Base-by-base conservation (phyloP, 2,329 filamentous ascomycete genomes). In the Salinomyces thailandicus region DNA sequence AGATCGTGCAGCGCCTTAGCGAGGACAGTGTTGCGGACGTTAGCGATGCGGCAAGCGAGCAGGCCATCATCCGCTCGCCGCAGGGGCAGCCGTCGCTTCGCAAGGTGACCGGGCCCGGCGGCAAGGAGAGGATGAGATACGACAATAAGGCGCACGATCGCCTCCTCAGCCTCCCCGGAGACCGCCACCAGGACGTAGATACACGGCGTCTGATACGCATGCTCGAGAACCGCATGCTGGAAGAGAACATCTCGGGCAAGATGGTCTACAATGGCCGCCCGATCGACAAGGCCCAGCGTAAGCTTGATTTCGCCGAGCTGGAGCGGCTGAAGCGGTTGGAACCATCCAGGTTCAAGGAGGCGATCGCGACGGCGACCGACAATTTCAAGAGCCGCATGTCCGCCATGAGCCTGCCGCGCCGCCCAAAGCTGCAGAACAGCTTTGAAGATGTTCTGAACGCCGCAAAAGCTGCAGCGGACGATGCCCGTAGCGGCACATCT, bases 11-110 rank as follows among this genome's bases (percentile, higher is more conserved):
- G 15, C 39, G 43, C 9, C 34, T 39, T 16, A 52, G 43, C 26
- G 17, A 30, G 3, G 39, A 40, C 7, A 51, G 45, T 24, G 46
- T 50, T 34, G 51, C 50, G 13, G 39, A 53, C 24, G 48, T 45
- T n/a, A 53, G 51, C 31, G 37, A 41, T 14, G 34, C 37, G 18
- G 39, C 38, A 14, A 47, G 43, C 22, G 17, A 36, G 8, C 18
- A 33, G 11, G 15, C 24, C 19, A 33, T 9, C 33, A 41, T 19
- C 22, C 18, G 27, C 17, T 9, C 13, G 16, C 11, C 28, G 19
- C 35, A 38, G 38, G 32, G 29, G 9, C 33, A 36, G 13, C 17
- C 31, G 5, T 22, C 31, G 6, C 22, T 26, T 24, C 17, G 19
- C 14, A 13, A 36, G 14, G 7, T 22, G 17, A n/a, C n/a, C 6